Evolutionary conservation across 305 asterid species (phyloP).

Genomic region (Ajuga reptans): DNA sequence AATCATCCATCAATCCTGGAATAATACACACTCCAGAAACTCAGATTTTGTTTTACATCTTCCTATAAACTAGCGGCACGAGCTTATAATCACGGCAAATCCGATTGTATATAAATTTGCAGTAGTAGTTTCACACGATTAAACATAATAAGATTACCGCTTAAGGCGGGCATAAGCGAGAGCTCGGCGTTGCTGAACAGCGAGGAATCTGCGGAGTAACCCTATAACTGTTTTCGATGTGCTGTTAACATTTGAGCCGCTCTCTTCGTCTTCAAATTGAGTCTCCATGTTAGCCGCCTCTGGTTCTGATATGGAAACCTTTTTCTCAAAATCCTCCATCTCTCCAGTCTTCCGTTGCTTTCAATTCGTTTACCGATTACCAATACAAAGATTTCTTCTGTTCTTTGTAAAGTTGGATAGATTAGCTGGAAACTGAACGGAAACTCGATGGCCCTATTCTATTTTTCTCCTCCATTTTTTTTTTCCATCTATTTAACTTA

Average conservation of each 20-base stretch:
- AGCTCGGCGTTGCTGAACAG: constrained; percentile 81
- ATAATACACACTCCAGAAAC: not conserved
- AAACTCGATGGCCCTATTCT: too few species aligned
- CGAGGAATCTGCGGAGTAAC: constrained; percentile 64
- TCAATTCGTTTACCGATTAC: not conserved
- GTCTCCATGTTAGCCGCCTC: constrained; percentile 24
- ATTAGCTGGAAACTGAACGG: not conserved
- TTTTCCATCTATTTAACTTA: too few species aligned
- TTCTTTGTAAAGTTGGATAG: not conserved
- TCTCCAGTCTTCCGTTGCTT: not conserved
- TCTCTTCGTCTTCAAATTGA: constrained; percentile 21
- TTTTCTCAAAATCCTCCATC: constrained; percentile 65
- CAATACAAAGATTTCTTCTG: not conserved
- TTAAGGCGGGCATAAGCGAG: constrained; percentile 76
- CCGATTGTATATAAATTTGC: not conserved
- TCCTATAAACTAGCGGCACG: not conserved
- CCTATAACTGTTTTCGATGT: constrained; percentile 25
- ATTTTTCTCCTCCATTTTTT: not conserved
- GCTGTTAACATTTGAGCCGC: constrained; percentile 11
- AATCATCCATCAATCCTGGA: not conserved
- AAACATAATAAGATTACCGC: constrained; percentile 35
- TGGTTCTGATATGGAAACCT: constrained; percentile 44
- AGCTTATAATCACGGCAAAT: not conserved
- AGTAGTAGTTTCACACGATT: not conserved
- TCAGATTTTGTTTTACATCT: not conserved